Base-by-base conservation (phyloP, 1,139 yeast species). In the Suhomyces anneliseae region DNA sequence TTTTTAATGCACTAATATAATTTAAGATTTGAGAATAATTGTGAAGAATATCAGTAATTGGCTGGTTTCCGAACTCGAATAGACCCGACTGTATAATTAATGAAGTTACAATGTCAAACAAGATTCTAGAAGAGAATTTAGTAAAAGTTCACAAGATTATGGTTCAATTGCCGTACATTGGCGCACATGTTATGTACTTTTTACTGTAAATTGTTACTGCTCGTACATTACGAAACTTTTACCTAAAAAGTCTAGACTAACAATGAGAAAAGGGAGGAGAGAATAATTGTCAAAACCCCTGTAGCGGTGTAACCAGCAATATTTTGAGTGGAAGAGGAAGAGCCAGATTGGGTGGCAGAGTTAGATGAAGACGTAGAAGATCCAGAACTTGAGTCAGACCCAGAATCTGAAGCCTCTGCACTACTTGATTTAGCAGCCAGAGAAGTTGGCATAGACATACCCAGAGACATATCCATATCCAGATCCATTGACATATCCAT, bases 291-390 rank as follows among this genome's bases (percentile, higher is more conserved):
- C 10, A 46, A 32, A 9, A 34, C 38, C 3, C 38, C 19, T 8
- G 27, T 27, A 24, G 34, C 32, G 4, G 7, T 11, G 32, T 29
- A 29, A 5, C 32, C 32, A 9, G 32, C 32, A 29, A 29, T 11
- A 11, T 29, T 11, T 14, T 14, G 15, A 14, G 15, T 14, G 4
- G 40, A 38, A 38, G 34, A 14, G 36, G 27, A 26, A 12, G 36
- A 14, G 10, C 11, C 38, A 36, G 27, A 24, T 8, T n/a, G 12
- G 14, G 38, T 36, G n/a, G 48, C 36, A 6, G 38, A 48, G 8
- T 49, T 40, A 7, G 58, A 46, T 12, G 59, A 48, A 9, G 55
- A 56, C 27, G 56, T 52, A 6, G 35, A 19, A 14, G 43, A 6
- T 12, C 27, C 19, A 14, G 44, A 37, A 29, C 24, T 19, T 19